Percentiles rank a stretch among this genome's conserved stretches.
These are phyloP conservation scores for Penicillium freii DNA, from an alignment of 2,329 filamentous ascomycete species.

Conservation along the genomic window DNA sequence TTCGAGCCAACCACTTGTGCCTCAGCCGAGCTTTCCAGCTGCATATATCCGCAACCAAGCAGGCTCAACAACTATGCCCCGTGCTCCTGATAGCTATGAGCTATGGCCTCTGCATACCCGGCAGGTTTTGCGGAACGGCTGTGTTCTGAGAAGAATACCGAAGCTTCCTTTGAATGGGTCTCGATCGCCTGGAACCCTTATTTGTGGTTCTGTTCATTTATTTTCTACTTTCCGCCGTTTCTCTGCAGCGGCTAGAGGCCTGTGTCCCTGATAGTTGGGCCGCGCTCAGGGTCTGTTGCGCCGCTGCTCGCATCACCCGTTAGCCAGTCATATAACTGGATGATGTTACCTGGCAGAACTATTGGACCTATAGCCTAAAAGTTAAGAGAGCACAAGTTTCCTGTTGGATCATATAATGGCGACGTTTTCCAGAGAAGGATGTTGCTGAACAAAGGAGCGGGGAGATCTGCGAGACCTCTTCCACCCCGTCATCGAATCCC, in stretches of 20 bases:
- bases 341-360: constrained; percentile 17
- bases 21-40: constrained; percentile 12
- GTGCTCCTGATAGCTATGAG: constrained; percentile 10
- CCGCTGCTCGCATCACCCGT: constrained; percentile 4
- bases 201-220: not conserved
- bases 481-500: not conserved
- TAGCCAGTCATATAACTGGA: constrained; percentile 13
- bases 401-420: constrained; percentile 1
- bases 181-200: constrained; percentile 10
- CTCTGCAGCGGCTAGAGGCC: constrained; percentile 14
- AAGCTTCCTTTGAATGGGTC: constrained; percentile 17
- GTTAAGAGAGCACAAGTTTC: constrained; percentile 8
- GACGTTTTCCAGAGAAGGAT: constrained; percentile 19
- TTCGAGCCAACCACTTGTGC: constrained; percentile 17
- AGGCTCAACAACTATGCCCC: constrained; percentile 12
- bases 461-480: not conserved
- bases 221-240: constrained; percentile 8
- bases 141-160: constrained; percentile 12
- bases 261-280: constrained; percentile 15
- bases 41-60: constrained; percentile 19
- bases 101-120: constrained; percentile 9
- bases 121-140: not conserved
- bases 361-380: constrained; percentile 3
- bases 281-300: constrained; percentile 18
- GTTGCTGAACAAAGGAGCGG: constrained; percentile 12